These are phyloP conservation scores for Aegilops umbellulata DNA, from an alignment of 176 grass and related monocot species.

Conservation along the genomic window DNA sequence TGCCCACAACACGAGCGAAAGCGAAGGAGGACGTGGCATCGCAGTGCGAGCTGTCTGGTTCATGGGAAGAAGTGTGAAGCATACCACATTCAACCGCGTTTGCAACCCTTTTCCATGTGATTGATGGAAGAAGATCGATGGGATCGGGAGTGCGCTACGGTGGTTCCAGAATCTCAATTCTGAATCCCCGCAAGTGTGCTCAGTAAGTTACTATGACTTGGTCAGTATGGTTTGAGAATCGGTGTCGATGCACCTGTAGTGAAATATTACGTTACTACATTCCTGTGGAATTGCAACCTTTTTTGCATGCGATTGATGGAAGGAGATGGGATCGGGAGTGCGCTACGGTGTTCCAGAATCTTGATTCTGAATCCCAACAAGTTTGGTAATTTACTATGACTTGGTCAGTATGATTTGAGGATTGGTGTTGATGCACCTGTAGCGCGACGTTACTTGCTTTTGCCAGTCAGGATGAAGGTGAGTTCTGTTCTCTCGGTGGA, in stretches of 20 bases:
- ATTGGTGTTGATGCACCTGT: neutral
- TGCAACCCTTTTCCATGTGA: constrained; percentile 22
- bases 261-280: neutral
- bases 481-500: constrained; percentile 9
- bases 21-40: constrained; percentile 21
- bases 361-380: constrained; percentile 10
- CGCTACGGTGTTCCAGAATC: constrained; percentile 20
- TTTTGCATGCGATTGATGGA: constrained; percentile 20
- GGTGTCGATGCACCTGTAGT: neutral
- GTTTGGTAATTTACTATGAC: neutral
- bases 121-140: neutral
- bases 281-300: constrained; percentile 13
- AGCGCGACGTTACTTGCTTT: neutral
- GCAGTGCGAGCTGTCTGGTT: constrained; percentile 36
- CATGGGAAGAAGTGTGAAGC: constrained; percentile 30
- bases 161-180: constrained; percentile 21
- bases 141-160: neutral
- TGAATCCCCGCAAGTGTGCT: neutral
- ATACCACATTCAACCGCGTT: neutral
- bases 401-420: neutral
- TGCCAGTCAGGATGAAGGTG: neutral
- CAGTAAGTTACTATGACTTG: neutral
- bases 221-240: neutral
- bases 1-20: constrained; percentile 15
- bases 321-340: neutral